phyloP scores from a whole-genome alignment of 108 stramenopile genomes.

The Discostella stelligeroides region DNA sequence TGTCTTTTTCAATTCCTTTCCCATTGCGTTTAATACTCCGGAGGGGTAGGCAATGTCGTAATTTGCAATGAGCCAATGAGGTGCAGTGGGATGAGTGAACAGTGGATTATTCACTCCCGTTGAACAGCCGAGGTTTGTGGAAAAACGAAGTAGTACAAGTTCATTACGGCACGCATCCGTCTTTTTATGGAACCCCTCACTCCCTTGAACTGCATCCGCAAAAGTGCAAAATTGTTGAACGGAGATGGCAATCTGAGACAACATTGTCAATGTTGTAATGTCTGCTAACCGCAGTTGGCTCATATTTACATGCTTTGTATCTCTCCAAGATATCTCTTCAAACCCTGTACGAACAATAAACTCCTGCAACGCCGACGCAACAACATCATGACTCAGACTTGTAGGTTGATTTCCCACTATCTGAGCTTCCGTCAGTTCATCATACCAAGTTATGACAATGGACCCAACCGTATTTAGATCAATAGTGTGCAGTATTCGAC shows the following conservation, averaged over 20 bases:
- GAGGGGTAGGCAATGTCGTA: conserved; percentile 53
- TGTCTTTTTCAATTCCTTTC: conserved; percentile 19
- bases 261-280: conserved; percentile 16
- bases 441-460: conserved; percentile 50
- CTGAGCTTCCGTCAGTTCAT: conserved; percentile 37
- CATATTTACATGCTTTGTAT: neutral
- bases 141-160: conserved; percentile 45
- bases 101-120: conserved; percentile 46
- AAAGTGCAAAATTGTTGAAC: conserved; percentile 39
- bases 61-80: conserved; percentile 47
- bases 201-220: conserved; percentile 1
- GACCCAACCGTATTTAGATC: conserved; percentile 30
- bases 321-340: conserved; percentile 27
- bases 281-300: conserved; percentile 27
- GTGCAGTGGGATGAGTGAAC: conserved; percentile 36
- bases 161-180: conserved; percentile 28
- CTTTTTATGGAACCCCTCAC: neutral
- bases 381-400: conserved; percentile 32
- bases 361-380: conserved; percentile 30
- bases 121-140: conserved; percentile 48
- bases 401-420: conserved; percentile 4
- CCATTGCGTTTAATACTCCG: conserved; percentile 30
- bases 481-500: conserved; percentile 41
- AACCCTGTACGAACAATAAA: conserved; percentile 22
- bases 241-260: conserved; percentile 39